phyloP scores from a whole-genome alignment of 345 rosid genomes.

The Laguncularia racemosa region DNA sequence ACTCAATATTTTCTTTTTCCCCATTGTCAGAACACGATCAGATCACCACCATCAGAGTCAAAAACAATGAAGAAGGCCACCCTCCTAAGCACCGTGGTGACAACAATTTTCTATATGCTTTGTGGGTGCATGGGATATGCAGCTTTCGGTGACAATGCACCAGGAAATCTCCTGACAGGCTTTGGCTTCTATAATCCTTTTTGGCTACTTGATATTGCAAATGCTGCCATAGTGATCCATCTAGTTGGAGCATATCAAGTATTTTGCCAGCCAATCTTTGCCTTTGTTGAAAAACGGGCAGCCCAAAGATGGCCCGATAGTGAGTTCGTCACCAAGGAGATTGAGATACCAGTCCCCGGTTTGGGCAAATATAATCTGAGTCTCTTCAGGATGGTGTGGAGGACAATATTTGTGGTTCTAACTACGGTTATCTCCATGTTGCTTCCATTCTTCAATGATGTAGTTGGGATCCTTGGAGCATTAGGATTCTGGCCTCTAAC shows the following conservation, averaged over 20 bases:
- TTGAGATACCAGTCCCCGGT: conserved; percentile 28
- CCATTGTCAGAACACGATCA: conserved; percentile 32
- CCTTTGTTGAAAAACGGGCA: conserved; percentile 40
- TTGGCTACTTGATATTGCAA: conserved; percentile 62
- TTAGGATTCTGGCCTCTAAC: conserved; percentile 58
- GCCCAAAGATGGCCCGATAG: conserved; percentile 21
- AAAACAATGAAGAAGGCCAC: conserved; percentile 52
- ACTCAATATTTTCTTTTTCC: background rate
- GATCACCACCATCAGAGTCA: conserved; percentile 39
- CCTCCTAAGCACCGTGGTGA: conserved; percentile 27
- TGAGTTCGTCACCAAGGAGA: conserved; percentile 28
- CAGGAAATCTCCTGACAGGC: conserved; percentile 53
- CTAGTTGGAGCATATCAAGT: conserved; percentile 64
- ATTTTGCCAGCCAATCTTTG: conserved; percentile 46
- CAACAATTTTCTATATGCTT: conserved; percentile 43
- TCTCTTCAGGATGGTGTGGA: conserved; percentile 41
- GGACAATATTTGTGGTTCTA: conserved; percentile 32
- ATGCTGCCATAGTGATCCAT: conserved; percentile 51
- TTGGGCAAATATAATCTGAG: conserved; percentile 23
- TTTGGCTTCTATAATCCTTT: conserved; percentile 56
- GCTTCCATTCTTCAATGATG: conserved; percentile 49
- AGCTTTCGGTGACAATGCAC: conserved; percentile 47
- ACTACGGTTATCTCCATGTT: conserved; percentile 52
- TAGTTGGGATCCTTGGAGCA: conserved; percentile 48
- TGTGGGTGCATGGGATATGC: conserved; percentile 64